phyloP scores from a whole-genome alignment of 805 yeast species.

The Grigorovia transvaalensis region DNA sequence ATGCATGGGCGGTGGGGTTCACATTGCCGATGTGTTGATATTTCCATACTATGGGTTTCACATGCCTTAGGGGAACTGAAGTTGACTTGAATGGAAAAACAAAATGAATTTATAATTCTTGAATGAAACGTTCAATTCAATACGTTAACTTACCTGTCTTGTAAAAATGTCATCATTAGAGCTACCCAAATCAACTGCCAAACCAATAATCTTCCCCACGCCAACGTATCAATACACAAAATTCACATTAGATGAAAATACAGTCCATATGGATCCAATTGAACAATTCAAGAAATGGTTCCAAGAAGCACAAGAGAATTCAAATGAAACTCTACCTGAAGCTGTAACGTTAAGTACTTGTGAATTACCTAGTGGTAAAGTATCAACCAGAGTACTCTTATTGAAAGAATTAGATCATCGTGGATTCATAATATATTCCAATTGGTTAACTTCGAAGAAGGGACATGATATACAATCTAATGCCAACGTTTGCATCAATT shows the following conservation, averaged over 20 bases:
- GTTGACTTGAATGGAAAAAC: not conserved
- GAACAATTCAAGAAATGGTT: slow-evolving; percentile 80
- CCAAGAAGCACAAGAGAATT: slow-evolving; percentile 49
- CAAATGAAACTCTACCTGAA: slow-evolving; percentile 61
- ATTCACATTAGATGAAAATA: slow-evolving; percentile 42
- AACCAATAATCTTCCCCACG: slow-evolving; percentile 54
- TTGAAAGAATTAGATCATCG: slow-evolving; percentile 77
- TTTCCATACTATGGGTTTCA: too few relatives aligned
- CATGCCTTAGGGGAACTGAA: not conserved
- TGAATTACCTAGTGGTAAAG: slow-evolving; percentile 74
- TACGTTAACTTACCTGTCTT: too few relatives aligned
- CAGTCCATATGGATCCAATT: slow-evolving; percentile 52
- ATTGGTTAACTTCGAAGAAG: slow-evolving; percentile 83
- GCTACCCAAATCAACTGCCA: slow-evolving; percentile 13
- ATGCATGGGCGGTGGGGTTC: slow-evolving; percentile 47
- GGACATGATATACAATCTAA: slow-evolving; percentile 59
- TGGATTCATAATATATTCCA: slow-evolving; percentile 82
- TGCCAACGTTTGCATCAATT: slow-evolving; percentile 71
- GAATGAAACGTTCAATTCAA: too few relatives aligned
- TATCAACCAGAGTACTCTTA: slow-evolving; percentile 72
- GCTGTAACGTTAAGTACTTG: slow-evolving; percentile 83
- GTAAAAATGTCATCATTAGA: slow-evolving; percentile 7
- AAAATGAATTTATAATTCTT: too few relatives aligned
- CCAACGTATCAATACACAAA: slow-evolving; percentile 79
- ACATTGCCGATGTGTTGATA: slow-evolving; percentile 10